Evolutionary conservation across 176 grass and related monocot genomes (phyloP), one percentile per base, ranked within the genome.

Genomic region (Hsuehochloa calcarea): DNA sequence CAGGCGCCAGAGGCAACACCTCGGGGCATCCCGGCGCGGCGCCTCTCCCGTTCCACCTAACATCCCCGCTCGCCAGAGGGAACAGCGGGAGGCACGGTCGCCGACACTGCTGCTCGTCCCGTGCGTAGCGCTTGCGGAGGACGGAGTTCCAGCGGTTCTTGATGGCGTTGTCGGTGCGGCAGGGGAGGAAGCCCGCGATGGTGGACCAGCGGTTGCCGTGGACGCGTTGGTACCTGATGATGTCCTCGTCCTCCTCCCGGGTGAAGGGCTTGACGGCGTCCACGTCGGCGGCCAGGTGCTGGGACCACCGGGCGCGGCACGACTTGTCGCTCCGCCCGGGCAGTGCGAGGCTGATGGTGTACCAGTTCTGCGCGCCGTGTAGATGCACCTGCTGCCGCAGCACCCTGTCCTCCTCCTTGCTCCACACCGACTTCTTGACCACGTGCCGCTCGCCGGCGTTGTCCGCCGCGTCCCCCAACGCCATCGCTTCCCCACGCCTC

Each of bases 131-230:
- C 78, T 93, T 84, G 71, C 81, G 60, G 44, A 97, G 95, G 63
- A 90, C 87, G 54, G 94, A 94, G 78, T 97, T 88, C 94, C 92
- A 97, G 73, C 91, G 92, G 64, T 97, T 97, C 84, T 97, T 97
- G 84, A 97, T 63, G 63, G 94, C 88, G 70, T 97, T 97, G 78
- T 97, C 94, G n/a, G 92, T 89, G 87, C 94, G 94, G 66, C 94
- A 92, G 10, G 84, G 87, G 70, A 97, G 84, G 70, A 86, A 85
- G n/a, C 72, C 45, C 19, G 94, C 89, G 86, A 97, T 97, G 69
- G 90, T 94, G 73, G 94, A 76, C 94, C 94, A 97, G 82, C 88
- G 91, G 91, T 88, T 97, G 56, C 89, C 85, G 67, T 74, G 63
- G 43, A 10, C 0, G 25, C 50, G 13, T 62, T 92, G 89, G 84